These are phyloP conservation scores for Dipteronia sinensis DNA, from an alignment of 345 rosid species.

Conservation along the genomic window DNA sequence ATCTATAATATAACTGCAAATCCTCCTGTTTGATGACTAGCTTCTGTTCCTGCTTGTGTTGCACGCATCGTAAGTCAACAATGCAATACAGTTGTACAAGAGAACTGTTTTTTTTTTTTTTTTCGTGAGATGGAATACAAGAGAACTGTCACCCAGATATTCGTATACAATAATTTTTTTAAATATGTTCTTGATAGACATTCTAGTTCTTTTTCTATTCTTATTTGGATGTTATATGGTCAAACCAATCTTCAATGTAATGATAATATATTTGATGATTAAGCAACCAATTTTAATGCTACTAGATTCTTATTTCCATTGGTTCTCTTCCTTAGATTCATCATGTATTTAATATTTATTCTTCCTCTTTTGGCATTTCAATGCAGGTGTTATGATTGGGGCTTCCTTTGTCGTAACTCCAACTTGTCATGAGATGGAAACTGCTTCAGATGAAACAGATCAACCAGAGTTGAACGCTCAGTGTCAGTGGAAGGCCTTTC, in stretches of 20 bases:
- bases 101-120: not conserved
- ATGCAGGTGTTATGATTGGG: constrained; percentile 65
- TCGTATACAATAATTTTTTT: no score
- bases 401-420: constrained; percentile 71
- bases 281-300: not conserved
- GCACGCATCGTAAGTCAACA: not conserved
- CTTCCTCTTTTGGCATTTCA: constrained; percentile 17
- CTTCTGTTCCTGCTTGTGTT: not conserved
- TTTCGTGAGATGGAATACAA: no score
- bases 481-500: constrained; percentile 43
- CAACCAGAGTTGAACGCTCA: constrained; percentile 69
- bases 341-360: not conserved
- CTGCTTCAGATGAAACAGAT: constrained; percentile 57
- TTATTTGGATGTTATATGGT: not conserved
- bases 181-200: not conserved
- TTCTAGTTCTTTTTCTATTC: not conserved
- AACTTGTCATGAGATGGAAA: constrained; percentile 58
- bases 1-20: not conserved
- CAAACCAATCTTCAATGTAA: not conserved
- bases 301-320: not conserved
- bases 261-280: not conserved
- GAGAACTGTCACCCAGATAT: no score
- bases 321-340: not conserved
- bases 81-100: not conserved
- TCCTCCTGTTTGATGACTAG: not conserved